Percentiles rank a stretch among this genome's conserved stretches.
Conservation (phyloP, 148 eudicot genomes). For the Vaccinium myrtillus region DNA sequence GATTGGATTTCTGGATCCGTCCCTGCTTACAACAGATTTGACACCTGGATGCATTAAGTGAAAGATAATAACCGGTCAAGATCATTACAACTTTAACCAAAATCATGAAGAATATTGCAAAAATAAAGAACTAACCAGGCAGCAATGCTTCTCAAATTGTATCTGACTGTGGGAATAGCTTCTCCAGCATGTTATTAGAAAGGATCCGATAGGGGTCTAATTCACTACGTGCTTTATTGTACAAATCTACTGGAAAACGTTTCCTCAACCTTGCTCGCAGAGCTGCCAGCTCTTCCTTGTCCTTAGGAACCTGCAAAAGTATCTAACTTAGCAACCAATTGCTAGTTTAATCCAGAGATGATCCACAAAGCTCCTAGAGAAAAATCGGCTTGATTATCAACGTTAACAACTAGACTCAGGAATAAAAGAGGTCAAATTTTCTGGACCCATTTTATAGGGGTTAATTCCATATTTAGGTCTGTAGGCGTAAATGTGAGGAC, state of each 20-base stretch:
- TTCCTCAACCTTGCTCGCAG: constrained; percentile 73
- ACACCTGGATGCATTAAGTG: no score
- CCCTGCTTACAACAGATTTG: no score
- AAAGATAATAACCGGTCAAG: not conserved
- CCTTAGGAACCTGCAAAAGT: constrained; percentile 68
- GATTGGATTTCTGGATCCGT: no score
- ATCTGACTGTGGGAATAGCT: constrained; percentile 61
- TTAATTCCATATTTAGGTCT: not conserved
- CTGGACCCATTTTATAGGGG: no score
- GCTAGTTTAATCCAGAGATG: not conserved
- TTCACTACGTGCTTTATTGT: constrained; percentile 76
- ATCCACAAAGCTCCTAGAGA: not conserved
- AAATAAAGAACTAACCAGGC: constrained; percentile 10
- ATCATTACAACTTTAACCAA: not conserved
- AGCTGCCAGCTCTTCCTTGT: constrained; percentile 72
- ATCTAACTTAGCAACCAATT: not conserved
- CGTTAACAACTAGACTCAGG: not conserved
- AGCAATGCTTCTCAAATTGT: constrained; percentile 32
- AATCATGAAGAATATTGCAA: not conserved
- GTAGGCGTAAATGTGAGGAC: not conserved
- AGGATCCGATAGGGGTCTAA: constrained; percentile 79
- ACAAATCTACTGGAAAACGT: constrained; percentile 88
- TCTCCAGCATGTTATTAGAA: constrained; percentile 81
- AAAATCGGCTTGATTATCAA: constrained; percentile 3
- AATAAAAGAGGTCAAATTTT: not conserved